Conservation (phyloP, 2,329 filamentous ascomycete genomes). For the Westerdykella aurantiaca region DNA sequence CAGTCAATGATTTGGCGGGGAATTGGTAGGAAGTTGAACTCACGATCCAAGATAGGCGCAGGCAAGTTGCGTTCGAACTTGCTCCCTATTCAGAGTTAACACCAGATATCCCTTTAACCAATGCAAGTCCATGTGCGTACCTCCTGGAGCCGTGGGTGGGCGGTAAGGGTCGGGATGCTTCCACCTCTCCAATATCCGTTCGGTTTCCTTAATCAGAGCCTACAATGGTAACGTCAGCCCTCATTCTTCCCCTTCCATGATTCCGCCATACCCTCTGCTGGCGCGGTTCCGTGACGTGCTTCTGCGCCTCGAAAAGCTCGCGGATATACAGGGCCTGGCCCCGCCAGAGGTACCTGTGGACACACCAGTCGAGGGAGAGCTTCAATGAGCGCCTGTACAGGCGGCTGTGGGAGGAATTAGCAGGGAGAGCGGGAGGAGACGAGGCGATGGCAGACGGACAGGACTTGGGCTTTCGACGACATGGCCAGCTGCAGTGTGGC, state of each 20-base stretch:
- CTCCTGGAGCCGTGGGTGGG: constrained; percentile 86
- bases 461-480: constrained; percentile 37
- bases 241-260: neutral
- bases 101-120: constrained; percentile 5
- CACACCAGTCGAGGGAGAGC: constrained; percentile 89
- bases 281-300: constrained; percentile 72
- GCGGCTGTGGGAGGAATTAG: constrained; percentile 43
- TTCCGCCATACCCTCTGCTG: constrained; percentile 66
- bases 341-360: constrained; percentile 88
- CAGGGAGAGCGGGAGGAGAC: constrained; percentile 9
- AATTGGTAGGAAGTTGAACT: neutral
- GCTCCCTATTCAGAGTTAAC: constrained; percentile 56
- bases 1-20: neutral
- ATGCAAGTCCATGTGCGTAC: constrained; percentile 43
- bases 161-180: constrained; percentile 95
- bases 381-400: constrained; percentile 92
- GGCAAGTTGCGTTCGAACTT: constrained; percentile 95
- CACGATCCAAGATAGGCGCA: constrained; percentile 29
- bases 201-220: constrained; percentile 81
- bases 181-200: constrained; percentile 84
- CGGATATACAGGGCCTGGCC: constrained; percentile 95
- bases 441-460: constrained; percentile 23
- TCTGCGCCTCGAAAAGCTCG: constrained; percentile 91
- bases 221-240: constrained; percentile 39
- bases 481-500: constrained; percentile 25